phyloP scores from a whole-genome alignment of 1,139 yeast species.

The Magnusiomyces sp. region DNA sequence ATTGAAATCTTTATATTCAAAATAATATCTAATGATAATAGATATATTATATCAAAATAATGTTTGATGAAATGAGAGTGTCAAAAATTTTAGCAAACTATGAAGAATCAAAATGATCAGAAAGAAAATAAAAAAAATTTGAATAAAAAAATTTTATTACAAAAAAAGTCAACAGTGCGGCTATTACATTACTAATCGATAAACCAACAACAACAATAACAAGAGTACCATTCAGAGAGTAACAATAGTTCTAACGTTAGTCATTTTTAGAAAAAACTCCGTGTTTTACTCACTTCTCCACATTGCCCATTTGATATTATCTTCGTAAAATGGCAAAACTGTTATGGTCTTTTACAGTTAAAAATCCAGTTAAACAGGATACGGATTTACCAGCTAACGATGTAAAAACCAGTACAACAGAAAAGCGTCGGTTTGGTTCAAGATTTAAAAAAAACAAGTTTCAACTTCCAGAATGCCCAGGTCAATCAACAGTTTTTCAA shows the following conservation, averaged over 20 bases:
- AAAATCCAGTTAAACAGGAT: not conserved
- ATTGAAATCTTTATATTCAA: not conserved
- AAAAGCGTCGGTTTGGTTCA: not conserved
- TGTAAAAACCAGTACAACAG: not conserved
- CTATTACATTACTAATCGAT: too few species aligned
- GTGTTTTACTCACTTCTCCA: not conserved
- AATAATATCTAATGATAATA: not conserved
- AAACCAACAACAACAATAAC: too few species aligned
- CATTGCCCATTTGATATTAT: not conserved
- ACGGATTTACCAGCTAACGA: not conserved
- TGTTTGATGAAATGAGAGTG: not conserved
- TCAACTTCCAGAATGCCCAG: not conserved
- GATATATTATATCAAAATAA: not conserved
- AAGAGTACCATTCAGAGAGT: too few species aligned
- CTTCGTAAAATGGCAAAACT: not conserved
- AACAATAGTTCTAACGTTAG: too few species aligned
- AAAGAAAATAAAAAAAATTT: constrained; percentile 5
- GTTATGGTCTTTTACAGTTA: constrained; percentile 3
- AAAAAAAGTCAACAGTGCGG: too few species aligned
- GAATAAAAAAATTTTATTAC: not conserved
- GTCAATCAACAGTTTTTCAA: not conserved
- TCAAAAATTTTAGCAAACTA: not conserved
- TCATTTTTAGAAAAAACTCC: not conserved
- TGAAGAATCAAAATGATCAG: not conserved
- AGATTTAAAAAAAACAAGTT: not conserved